Evolutionary conservation across 1,139 yeast species (phyloP).

Genomic region (Debaryomyces subglobosus): DNA sequence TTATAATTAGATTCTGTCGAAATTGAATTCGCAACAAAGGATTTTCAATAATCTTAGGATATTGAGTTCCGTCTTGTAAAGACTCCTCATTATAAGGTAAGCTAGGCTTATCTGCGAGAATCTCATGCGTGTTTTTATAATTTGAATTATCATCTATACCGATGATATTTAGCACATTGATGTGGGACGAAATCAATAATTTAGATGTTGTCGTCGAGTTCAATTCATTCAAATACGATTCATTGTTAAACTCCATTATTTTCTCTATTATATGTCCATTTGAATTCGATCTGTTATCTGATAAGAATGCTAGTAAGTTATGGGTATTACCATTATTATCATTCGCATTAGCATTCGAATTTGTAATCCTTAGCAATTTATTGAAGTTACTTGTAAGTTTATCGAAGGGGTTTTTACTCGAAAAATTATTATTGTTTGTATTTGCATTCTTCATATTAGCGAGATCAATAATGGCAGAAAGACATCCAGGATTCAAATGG

Average conservation of each 20-base stretch:
- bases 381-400: slow-evolving; percentile 39
- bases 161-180: slow-evolving; percentile 41
- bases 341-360: slow-evolving; percentile 2
- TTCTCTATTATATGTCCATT: slow-evolving; percentile 19
- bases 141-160: slow-evolving; percentile 30
- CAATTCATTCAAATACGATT: slow-evolving; percentile 25
- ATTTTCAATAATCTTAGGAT: slow-evolving; percentile 30
- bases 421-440: slow-evolving; percentile 6
- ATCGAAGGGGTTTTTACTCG: slow-evolving; percentile 33
- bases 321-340: slow-evolving; percentile 1
- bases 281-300: slow-evolving; percentile 3
- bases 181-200: slow-evolving; percentile 37
- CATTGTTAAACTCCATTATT: slow-evolving; percentile 28
- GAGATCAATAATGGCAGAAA: slow-evolving; percentile 31
- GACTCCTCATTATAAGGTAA: slow-evolving; percentile 22
- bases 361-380: slow-evolving; percentile 27
- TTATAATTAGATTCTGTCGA: slow-evolving; percentile 28
- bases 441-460: slow-evolving; percentile 9
- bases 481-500: slow-evolving; percentile 59
- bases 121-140: slow-evolving; percentile 26
- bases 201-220: slow-evolving; percentile 20
- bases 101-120: slow-evolving; percentile 26
- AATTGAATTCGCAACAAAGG: slow-evolving; percentile 41
- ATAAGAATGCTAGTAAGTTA: slow-evolving; percentile 7
- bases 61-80: slow-evolving; percentile 13